phyloP scores from a whole-genome alignment of 495 filamentous ascomycete genomes.

The Podospora sp. region DNA sequence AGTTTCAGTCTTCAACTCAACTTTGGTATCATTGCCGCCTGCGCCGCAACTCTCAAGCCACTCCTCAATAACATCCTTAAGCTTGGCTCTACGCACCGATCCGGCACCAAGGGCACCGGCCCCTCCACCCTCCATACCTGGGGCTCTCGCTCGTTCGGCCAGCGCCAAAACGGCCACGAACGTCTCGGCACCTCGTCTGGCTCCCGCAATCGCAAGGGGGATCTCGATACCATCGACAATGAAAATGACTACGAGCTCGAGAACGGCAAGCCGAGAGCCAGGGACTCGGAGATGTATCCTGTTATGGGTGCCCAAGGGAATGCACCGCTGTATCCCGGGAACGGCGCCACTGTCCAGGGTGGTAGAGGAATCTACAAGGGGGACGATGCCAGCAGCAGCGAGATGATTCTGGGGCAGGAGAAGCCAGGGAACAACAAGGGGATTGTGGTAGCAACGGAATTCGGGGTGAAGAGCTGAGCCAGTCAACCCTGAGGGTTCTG shows the following conservation, averaged over 20 bases:
- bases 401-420: conserved; percentile 19
- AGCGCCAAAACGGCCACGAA: not conserved
- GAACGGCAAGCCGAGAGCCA: not conserved
- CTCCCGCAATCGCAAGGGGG: no score
- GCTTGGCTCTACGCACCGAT: conserved; percentile 10
- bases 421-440: not conserved
- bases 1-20: conserved; percentile 25
- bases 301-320: not conserved
- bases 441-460: conserved; percentile 23
- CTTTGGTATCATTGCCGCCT: conserved; percentile 28
- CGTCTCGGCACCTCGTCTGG: no score
- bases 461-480: conserved; percentile 5
- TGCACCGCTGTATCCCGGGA: conserved; percentile 1
- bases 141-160: not conserved
- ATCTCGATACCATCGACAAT: no score
- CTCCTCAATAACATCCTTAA: conserved; percentile 22
- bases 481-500: not conserved
- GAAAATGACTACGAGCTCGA: not conserved
- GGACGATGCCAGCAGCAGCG: conserved; percentile 17
- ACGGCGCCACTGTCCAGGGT: not conserved
- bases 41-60: conserved; percentile 27
- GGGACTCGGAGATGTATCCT: not conserved
- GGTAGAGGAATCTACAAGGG: not conserved
- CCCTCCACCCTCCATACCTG: no score
- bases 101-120: not conserved